A percentile compares a stretch with the other conserved stretches of the same genome.
phyloP scores from a whole-genome alignment of 208 protist genomes.

The Acanthamoeba royreba region DNA sequence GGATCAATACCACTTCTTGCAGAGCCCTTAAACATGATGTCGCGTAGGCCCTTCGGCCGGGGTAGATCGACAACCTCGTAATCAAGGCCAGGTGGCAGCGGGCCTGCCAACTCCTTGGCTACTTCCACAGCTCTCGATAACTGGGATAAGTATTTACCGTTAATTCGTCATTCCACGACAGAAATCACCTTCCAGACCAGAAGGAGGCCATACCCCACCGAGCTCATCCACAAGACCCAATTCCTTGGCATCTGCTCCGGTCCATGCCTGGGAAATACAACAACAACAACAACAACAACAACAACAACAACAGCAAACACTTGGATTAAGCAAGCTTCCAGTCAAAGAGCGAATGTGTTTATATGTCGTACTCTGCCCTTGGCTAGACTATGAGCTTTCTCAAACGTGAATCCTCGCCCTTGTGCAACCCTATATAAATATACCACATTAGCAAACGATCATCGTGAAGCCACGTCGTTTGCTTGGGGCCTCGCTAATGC shows the following conservation, averaged over 20 bases:
- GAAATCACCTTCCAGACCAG: too few relatives aligned
- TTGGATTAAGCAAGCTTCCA: too few relatives aligned
- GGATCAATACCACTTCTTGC: neutral
- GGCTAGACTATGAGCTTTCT: neutral
- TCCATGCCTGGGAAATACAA: too few relatives aligned
- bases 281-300: too few relatives aligned
- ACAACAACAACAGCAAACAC: neutral
- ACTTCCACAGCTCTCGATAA: neutral
- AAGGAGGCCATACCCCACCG: slow-evolving; percentile 23
- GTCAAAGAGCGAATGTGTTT: too few relatives aligned
- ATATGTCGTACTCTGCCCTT: neutral
- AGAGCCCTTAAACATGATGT: neutral
- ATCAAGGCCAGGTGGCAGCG: neutral
- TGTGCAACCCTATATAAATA: neutral
- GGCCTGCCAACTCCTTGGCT: neutral
- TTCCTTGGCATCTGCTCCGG: neutral
- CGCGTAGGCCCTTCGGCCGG: neutral
- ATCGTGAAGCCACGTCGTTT: too few relatives aligned
- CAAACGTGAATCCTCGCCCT: neutral
- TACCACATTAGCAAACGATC: neutral
- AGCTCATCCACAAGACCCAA: slow-evolving; percentile 34
- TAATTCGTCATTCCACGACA: too few relatives aligned
- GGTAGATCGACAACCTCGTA: neutral
- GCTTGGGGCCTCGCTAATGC: too few relatives aligned
- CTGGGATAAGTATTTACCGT: too few relatives aligned